Conservation (phyloP, 768 basidiomycete species). For the Tylopilus felleus region DNA sequence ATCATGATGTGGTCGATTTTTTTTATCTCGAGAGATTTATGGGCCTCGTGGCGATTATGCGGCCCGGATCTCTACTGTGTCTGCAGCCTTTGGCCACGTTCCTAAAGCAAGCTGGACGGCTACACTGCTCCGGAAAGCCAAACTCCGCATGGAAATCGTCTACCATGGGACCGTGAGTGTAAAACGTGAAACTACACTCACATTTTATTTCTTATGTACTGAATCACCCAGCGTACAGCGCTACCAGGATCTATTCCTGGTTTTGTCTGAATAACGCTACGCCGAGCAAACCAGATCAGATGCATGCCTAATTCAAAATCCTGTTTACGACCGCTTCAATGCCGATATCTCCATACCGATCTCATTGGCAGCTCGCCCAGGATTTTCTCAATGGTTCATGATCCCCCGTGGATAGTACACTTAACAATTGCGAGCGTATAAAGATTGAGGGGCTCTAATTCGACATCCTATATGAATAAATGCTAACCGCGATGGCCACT, state of each 20-base stretch:
- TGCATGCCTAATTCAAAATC: background rate
- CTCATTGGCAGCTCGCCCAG: background rate
- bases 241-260: background rate
- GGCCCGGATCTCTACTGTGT: constrained; percentile 3
- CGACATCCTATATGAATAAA: background rate
- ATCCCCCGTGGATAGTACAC: background rate
- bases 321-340: constrained; percentile 21
- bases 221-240: background rate
- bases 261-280: background rate
- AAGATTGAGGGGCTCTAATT: constrained; percentile 3
- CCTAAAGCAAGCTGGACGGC: background rate
- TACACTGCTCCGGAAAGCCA: background rate
- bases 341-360: constrained; percentile 11
- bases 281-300: background rate
- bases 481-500: constrained; percentile 13
- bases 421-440: constrained; percentile 14
- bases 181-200: background rate
- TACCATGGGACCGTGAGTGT: background rate
- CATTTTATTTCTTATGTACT: background rate
- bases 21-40: background rate
- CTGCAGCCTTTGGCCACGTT: background rate
- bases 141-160: background rate
- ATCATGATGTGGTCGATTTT: background rate
- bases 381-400: background rate
- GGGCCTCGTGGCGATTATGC: constrained; percentile 25